phyloP scores from a whole-genome alignment of 768 basidiomycete species.

The Dioszegia aurantiaca region DNA sequence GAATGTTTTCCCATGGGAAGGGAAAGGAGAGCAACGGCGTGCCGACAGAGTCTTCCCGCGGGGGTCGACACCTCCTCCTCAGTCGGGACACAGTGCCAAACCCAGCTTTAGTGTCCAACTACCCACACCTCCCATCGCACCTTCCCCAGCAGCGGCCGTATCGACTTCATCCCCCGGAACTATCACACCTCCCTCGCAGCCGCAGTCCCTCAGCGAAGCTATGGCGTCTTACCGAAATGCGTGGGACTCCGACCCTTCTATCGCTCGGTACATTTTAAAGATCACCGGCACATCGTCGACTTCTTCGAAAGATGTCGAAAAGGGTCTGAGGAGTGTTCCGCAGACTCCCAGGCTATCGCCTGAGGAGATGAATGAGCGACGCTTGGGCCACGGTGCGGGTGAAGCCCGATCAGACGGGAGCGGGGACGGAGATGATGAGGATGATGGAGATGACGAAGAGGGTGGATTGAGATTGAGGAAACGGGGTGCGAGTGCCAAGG shows the following conservation, averaged over 20 bases:
- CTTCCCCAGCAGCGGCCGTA: neutral
- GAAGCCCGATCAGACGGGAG: constrained; percentile 39
- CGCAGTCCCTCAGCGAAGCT: constrained; percentile 56
- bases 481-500: neutral
- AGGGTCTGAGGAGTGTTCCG: constrained; percentile 6
- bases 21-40: constrained; percentile 51
- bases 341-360: constrained; percentile 6
- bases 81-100: constrained; percentile 5
- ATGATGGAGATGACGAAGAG: constrained; percentile 31
- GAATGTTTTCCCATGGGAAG: constrained; percentile 93
- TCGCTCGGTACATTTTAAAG: constrained; percentile 65
- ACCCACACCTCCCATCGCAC: constrained; percentile 1
- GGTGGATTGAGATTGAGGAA: constrained; percentile 28
- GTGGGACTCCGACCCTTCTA: constrained; percentile 79
- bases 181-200: too few species aligned
- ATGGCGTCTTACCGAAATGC: constrained; percentile 66
- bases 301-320: neutral
- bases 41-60: constrained; percentile 47
- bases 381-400: neutral
- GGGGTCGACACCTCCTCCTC: constrained; percentile 35
- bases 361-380: neutral
- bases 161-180: constrained; percentile 30
- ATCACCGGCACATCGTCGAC: constrained; percentile 36
- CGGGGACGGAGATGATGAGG: constrained; percentile 51
- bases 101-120: constrained; percentile 1